These are phyloP conservation scores for Aspergillus transmontanensis DNA, from an alignment of 2,329 filamentous ascomycete genomes.

Conservation along the genomic window DNA sequence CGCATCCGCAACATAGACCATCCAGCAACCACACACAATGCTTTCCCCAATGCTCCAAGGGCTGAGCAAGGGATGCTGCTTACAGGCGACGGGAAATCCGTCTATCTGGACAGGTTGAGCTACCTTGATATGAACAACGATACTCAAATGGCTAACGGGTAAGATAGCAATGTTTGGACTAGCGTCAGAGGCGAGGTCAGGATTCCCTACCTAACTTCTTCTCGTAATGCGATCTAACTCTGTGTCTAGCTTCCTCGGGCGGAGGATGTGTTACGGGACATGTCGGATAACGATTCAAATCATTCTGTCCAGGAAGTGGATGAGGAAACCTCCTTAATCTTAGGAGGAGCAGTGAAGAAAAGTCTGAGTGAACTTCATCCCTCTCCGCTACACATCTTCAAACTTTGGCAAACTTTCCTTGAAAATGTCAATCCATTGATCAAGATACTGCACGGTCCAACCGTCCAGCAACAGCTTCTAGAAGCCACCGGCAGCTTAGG, in stretches of 20 bases:
- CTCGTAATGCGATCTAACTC: not conserved
- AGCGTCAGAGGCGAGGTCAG: constrained; percentile 11
- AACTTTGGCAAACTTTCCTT: constrained; percentile 68
- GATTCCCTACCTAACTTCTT: not conserved
- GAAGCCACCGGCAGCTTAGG: constrained; percentile 60
- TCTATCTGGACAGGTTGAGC: constrained; percentile 10
- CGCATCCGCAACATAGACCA: not conserved
- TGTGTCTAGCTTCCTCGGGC: constrained; percentile 3
- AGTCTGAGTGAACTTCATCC: constrained; percentile 19
- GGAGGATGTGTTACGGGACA: constrained; percentile 8
- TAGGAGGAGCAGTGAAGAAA: not conserved
- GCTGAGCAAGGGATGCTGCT: constrained; percentile 3
- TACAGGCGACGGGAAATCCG: constrained; percentile 6
- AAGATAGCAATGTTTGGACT: constrained; percentile 10
- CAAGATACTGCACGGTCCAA: constrained; percentile 68
- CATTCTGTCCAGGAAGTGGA: not conserved
- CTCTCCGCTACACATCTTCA: constrained; percentile 30
- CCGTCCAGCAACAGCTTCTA: constrained; percentile 64
- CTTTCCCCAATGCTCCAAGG: not conserved
- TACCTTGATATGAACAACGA: not conserved
- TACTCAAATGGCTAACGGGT: not conserved
- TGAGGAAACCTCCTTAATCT: constrained; percentile 3
- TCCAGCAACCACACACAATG: not conserved
- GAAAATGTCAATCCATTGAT: constrained; percentile 69
- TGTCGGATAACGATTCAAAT: constrained; percentile 2